Conservation (phyloP, 2,329 filamentous ascomycete genomes). For the Aspergillus quadrilineatus region DNA sequence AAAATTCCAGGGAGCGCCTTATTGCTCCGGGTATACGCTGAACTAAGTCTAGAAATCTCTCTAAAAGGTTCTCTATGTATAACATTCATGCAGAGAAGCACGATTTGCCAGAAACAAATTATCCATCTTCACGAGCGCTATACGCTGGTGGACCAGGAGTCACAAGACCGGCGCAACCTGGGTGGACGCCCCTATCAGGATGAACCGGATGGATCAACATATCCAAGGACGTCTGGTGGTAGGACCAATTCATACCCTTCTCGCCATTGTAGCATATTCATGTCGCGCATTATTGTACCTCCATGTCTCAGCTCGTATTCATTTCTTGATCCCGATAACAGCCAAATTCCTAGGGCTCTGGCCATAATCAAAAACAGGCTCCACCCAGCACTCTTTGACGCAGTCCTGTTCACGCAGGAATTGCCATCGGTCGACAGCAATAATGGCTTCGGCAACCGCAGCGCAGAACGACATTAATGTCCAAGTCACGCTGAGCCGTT, state of each 20-base stretch:
- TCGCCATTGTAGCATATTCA: too few relatives aligned
- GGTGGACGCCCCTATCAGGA: neutral
- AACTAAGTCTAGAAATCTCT: neutral
- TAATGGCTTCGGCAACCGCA: conserved; percentile 80
- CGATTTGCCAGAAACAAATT: neutral
- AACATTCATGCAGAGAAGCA: neutral
- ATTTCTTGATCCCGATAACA: conserved; percentile 82
- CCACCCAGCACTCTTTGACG: conserved; percentile 79
- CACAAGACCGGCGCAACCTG: neutral
- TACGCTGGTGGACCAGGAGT: neutral
- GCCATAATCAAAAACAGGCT: conserved; percentile 85
- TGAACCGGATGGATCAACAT: neutral
- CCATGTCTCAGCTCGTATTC: conserved; percentile 10
- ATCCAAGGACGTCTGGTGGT: neutral
- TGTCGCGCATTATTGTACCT: too few relatives aligned
- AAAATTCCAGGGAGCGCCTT: neutral
- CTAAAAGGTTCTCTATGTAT: neutral
- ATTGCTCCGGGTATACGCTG: neutral
- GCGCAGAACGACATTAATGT: conserved; percentile 95
- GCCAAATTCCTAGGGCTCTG: conserved; percentile 88
- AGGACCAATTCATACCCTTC: too few relatives aligned
- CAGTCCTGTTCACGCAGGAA: conserved; percentile 78
- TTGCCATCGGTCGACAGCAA: conserved; percentile 86
- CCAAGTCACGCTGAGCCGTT: conserved; percentile 86
- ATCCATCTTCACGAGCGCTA: neutral